Conservation (phyloP, 2,329 filamentous ascomycete species). For the Capronia americana region DNA sequence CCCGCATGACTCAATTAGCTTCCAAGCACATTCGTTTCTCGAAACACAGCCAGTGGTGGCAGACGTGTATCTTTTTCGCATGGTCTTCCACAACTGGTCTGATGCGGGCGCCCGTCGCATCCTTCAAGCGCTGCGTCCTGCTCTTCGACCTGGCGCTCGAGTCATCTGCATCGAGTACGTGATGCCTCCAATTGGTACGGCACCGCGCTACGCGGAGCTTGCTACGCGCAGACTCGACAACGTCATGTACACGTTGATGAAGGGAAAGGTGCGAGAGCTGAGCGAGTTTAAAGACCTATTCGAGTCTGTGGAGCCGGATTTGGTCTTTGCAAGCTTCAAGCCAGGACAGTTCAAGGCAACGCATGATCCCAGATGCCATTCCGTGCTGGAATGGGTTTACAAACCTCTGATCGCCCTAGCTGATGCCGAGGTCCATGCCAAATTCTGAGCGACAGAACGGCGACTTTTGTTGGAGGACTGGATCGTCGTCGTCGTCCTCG, state of each 20-base stretch:
- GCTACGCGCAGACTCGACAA: conserved; percentile 24
- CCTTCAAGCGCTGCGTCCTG: conserved; percentile 41
- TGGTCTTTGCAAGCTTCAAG: conserved; percentile 24
- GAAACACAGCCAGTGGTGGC: conserved; percentile 61
- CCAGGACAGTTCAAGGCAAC: conserved; percentile 22
- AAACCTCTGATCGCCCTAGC: conserved; percentile 10
- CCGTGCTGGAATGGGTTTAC: conserved; percentile 22
- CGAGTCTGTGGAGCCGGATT: conserved; percentile 15
- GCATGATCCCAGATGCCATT: conserved; percentile 27
- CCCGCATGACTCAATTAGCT: conserved; percentile 19
- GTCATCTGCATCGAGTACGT: conserved; percentile 25
- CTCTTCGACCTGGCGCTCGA: conserved; percentile 17
- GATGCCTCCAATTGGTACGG: conserved; percentile 22
- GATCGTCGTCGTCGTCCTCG: neutral
- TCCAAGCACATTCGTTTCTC: conserved; percentile 58
- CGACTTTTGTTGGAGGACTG: neutral
- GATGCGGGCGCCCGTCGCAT: conserved; percentile 60
- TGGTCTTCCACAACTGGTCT: conserved; percentile 68
- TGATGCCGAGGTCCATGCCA: neutral
- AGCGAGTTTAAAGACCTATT: conserved; percentile 23
- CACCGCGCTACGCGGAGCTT: conserved; percentile 19
- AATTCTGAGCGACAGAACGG: neutral
- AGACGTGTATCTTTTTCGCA: conserved; percentile 67
- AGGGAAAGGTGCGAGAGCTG: conserved; percentile 22
- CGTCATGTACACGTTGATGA: conserved; percentile 26